These are phyloP conservation scores for Fistulinella prunicolor DNA, from an alignment of 768 basidiomycete genomes.

Conservation along the genomic window DNA sequence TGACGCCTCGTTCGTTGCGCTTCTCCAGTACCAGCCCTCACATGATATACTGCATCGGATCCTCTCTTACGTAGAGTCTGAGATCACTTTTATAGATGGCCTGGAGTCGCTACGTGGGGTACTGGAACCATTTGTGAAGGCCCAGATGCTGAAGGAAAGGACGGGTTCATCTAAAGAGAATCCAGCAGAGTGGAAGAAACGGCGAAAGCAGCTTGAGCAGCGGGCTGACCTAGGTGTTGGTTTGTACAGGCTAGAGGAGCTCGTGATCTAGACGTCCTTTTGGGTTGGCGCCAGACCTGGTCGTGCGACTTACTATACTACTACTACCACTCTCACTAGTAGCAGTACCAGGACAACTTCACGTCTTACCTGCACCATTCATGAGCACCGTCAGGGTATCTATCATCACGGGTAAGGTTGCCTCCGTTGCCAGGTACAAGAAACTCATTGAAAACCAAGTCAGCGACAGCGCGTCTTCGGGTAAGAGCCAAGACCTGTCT, in stretches of 20 bases:
- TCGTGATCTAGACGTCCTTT: constrained; percentile 43
- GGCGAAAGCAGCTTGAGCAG: constrained; percentile 52
- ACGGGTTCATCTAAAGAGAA: constrained; percentile 33
- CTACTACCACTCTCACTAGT: too few species aligned
- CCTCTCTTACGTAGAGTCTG: constrained; percentile 50
- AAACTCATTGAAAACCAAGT: constrained; percentile 34
- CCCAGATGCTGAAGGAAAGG: constrained; percentile 50
- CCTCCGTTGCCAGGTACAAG: not conserved
- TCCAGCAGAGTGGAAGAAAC: constrained; percentile 47
- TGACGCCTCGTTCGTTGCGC: constrained; percentile 66
- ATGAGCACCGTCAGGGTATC: constrained; percentile 26
- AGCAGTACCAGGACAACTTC: too few species aligned
- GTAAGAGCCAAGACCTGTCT: constrained; percentile 54
- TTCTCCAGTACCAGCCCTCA: constrained; percentile 63
- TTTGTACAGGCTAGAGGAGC: constrained; percentile 69
- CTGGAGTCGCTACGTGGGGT: constrained; percentile 57
- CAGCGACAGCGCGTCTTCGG: constrained; percentile 65
- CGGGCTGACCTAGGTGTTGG: constrained; percentile 54
- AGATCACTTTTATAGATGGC: constrained; percentile 48
- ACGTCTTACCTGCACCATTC: too few species aligned
- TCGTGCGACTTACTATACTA: too few species aligned
- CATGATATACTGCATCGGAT: constrained; percentile 51
- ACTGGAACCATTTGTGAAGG: constrained; percentile 59
- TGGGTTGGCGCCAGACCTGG: too few species aligned
- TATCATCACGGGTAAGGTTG: constrained; percentile 27